Percentiles rank a stretch among this genome's conserved stretches.
Conservation (phyloP, 2,329 filamentous ascomycete species). For the Xylaria sp. region DNA sequence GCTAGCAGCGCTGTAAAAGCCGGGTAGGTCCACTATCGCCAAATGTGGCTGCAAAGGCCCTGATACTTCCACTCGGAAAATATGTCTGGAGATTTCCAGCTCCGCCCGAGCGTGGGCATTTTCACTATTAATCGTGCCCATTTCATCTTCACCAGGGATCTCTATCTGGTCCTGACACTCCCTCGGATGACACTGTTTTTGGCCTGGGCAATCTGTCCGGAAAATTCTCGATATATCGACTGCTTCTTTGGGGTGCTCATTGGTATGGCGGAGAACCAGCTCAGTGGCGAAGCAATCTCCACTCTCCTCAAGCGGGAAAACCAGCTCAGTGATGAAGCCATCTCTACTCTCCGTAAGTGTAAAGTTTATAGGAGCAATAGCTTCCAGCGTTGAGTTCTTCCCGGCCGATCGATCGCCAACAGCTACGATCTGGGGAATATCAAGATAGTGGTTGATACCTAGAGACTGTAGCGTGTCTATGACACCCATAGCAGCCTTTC, state of each 20-base stretch:
- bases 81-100: not conserved
- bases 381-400: constrained; percentile 28
- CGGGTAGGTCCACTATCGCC: not conserved
- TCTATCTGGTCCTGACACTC: not conserved
- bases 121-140: not conserved
- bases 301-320: too few species aligned
- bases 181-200: not conserved
- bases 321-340: too few species aligned
- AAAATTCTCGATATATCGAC: not conserved
- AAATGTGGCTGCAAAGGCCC: not conserved
- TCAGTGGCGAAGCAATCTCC: constrained; percentile 24
- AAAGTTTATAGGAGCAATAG: too few species aligned
- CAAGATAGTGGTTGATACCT: not conserved
- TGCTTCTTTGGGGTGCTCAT: not conserved
- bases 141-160: not conserved
- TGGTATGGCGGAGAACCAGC: not conserved
- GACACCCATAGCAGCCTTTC: not conserved
- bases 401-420: constrained; percentile 24
- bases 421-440: constrained; percentile 26
- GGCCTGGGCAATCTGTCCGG: not conserved
- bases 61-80: not conserved
- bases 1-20: not conserved
- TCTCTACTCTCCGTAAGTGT: too few species aligned
- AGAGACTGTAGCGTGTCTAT: constrained; percentile 9
- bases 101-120: not conserved